Conservation (phyloP, 148 eudicot species). For the Vaccinium vitisidaea region DNA sequence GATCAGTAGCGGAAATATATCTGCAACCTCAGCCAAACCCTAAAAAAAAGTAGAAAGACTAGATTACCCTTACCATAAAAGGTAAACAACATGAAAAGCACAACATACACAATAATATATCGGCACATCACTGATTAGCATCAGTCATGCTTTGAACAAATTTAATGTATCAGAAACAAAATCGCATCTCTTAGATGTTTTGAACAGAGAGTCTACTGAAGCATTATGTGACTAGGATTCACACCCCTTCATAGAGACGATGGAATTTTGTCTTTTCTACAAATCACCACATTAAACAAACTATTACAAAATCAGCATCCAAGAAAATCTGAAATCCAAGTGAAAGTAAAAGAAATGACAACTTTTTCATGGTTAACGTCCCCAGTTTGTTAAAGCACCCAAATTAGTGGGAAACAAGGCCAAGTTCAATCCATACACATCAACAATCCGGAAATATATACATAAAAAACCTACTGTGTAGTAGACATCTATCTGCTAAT, state of each 20-base stretch:
- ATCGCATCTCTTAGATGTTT: not conserved
- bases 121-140: not conserved
- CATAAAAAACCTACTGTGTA: too few species aligned
- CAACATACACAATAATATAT: not conserved
- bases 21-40: not conserved
- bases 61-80: not conserved
- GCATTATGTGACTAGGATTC: too few species aligned
- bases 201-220: too few species aligned
- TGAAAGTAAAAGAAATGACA: not conserved
- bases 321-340: not conserved
- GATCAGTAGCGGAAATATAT: not conserved
- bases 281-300: not conserved
- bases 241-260: not conserved
- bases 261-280: not conserved
- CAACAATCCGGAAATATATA: too few species aligned
- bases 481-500: too few species aligned
- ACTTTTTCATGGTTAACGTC: not conserved
- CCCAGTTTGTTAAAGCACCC: not conserved
- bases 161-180: not conserved
- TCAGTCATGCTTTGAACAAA: not conserved
- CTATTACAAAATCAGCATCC: not conserved
- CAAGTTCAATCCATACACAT: not conserved
- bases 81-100: not conserved
- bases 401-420: not conserved
- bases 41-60: not conserved